Base-by-base conservation (phyloP, 1,139 yeast genomes). In the Meyerozyma elateridarum region DNA sequence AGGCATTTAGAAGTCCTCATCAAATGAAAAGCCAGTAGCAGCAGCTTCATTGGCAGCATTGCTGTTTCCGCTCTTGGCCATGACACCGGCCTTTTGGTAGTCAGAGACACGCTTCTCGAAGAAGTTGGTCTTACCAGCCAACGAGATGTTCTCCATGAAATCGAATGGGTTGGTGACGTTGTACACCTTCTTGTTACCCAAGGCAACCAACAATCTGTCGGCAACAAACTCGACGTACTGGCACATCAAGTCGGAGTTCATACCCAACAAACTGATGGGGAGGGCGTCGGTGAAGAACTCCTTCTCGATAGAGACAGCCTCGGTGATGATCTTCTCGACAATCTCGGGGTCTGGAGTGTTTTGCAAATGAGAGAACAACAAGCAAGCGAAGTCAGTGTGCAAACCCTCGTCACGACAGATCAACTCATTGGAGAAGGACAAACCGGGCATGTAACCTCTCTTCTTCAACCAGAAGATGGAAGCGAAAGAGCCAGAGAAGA, bases 61-160 rank as follows among this genome's bases (percentile, higher is more conserved):
- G 40, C 63, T 48, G n/a, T n/a, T n/a, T n/a, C n/a, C n/a, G n/a
- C n/a, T n/a, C 45, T 53, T 56, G 36, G 71, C 88, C 94, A 91
- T 91, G 52, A 91, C 98, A 69, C 97, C 97, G 36, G 97, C 97
- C 72, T 91, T 91, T 70, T 91, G 96, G 70, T 93, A 93, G 64
- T 93, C 99, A 39, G 95, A 84, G 41, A 91, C 98, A 66, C 97
- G 84, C 78, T 91, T 91, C 74, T 91, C 99, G 57, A 91, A 91
- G 77, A 93, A 91, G 72, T 91, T 91, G 49, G 98, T 89, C 76
- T 91, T 91, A 63, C 98, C 98, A 38, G 96, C 93, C 51, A 91
- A 76, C 15, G 97, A 88, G 52, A 88, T 88, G 70, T 88, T 88
- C 69, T 91, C 99, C 98, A 91, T 91, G 58, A 89, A 91, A 63